A percentile compares a stretch with the other conserved stretches of the same genome.
Conservation (phyloP, 169 alveolate genomes). For the Perkinsus chesapeaki region DNA sequence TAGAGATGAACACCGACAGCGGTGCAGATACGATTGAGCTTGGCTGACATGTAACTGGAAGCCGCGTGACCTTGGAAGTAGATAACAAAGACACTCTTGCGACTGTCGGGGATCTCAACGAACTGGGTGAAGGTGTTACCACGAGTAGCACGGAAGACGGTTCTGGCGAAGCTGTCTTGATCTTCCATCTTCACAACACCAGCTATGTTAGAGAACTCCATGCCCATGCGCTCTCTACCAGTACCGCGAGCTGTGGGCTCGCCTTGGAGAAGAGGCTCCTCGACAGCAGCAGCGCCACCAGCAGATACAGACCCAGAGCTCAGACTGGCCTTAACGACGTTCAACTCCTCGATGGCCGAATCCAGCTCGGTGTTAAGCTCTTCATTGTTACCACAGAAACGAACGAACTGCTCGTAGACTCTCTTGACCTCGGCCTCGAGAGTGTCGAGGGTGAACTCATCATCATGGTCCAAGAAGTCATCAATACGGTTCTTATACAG, state of each 20-base stretch:
- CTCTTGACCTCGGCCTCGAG: constrained; percentile 38
- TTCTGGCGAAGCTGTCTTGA: constrained; percentile 80
- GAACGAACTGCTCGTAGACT: not conserved
- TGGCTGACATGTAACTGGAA: constrained; percentile 68
- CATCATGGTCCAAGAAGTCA: constrained; percentile 59
- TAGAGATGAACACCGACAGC: constrained; percentile 76
- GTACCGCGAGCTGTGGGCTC: not conserved
- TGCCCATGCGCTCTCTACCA: constrained; percentile 4
- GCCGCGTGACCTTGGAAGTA: constrained; percentile 76
- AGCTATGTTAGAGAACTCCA: constrained; percentile 51
- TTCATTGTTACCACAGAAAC: not conserved
- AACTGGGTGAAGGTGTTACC: constrained; percentile 90
- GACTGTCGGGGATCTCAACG: constrained; percentile 66
- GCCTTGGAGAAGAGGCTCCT: not conserved
- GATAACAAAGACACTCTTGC: constrained; percentile 83
- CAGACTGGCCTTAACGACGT: not conserved
- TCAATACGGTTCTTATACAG: constrained; percentile 56
- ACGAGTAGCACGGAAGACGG: constrained; percentile 89
- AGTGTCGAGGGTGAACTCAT: constrained; percentile 63
- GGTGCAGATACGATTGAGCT: constrained; percentile 78
- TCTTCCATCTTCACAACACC: constrained; percentile 86
- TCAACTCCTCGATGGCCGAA: constrained; percentile 1
- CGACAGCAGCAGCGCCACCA: not conserved
- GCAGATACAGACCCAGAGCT: not conserved
- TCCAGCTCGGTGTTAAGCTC: not conserved